Evolutionary conservation across 1,284 basidiomycete species (phyloP), one percentile per base, ranked within the genome.

Genomic region (Kalmanozyma brasiliensis): DNA sequence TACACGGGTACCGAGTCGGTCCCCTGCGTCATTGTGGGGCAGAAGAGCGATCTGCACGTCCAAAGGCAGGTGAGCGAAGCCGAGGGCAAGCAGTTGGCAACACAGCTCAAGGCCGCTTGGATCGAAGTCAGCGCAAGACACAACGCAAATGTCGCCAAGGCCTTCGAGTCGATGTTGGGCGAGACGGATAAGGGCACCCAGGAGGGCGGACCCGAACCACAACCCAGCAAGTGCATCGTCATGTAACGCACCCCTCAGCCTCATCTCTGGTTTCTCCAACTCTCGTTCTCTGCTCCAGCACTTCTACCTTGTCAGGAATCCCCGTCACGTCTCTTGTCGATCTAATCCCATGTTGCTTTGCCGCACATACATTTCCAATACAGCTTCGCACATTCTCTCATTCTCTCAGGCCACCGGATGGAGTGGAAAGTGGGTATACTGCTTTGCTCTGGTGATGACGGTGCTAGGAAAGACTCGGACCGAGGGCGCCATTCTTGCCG

Each of bases 1-100:
- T 97, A 93, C 82, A 93, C 91, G 49, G 95, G 94, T 45, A 87
- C 93, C 49, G 89, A 90, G 62, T 88, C 89, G 70, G 91, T 98
- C 38, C 94, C 96, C 13, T 94, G 94, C 83, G 93, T 99, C 40
- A 89, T 99, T 69, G 95, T 97, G 22, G 95, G 94, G 14, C 91
- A 96, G 77, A 99, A 98, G 87, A 87, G 87, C 55, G 95, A 99
- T 85, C 84, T 98, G 53, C 82, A 86, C 84, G 78, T 86, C 80
- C 82, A 90, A 86, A 90, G 92, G 35, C 79, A 82, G 67, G 78
- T 82, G 16, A 69, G 69, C 14, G 79, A 81, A 46, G 72, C 72
- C 17, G 80, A 82, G 40, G 79, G 79, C 26, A 80, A 80, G 65
- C 74, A 72, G 59, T 56, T 81, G 17, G 79, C 80, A 2, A 47